A percentile compares a stretch with the other conserved stretches of the same genome.
These are phyloP conservation scores for Populus hybrid DNA, from an alignment of 441 rosid species.

Conservation along the genomic window DNA sequence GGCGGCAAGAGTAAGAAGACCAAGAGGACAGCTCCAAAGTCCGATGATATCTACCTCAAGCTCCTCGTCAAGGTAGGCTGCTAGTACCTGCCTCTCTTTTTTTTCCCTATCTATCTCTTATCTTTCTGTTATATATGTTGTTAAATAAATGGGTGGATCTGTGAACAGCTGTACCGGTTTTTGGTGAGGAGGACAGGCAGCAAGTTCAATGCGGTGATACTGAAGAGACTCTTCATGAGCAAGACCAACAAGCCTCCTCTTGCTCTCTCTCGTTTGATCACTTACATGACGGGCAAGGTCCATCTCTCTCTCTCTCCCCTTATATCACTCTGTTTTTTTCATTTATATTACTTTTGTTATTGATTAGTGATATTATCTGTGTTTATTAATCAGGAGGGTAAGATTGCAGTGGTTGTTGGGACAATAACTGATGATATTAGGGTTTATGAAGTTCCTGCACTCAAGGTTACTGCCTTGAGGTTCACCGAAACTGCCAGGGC, in stretches of 20 bases:
- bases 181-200: conserved; percentile 79
- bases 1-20: conserved; percentile 82
- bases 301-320: not conserved
- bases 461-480: conserved; percentile 78
- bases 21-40: conserved; percentile 67
- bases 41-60: conserved; percentile 69
- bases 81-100: not conserved
- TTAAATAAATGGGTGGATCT: conserved; percentile 3
- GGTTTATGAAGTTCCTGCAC: conserved; percentile 68
- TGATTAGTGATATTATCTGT: not conserved
- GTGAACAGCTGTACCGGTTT: conserved; percentile 68
- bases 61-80: conserved; percentile 60
- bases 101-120: not conserved
- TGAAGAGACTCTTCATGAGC: conserved; percentile 93
- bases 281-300: conserved; percentile 65
- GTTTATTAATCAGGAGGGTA: conserved; percentile 49
- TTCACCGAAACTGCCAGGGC: conserved; percentile 90
- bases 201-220: conserved; percentile 81
- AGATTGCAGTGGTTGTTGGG: conserved; percentile 81
- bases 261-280: conserved; percentile 65
- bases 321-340: not conserved
- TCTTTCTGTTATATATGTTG: not conserved
- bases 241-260: conserved; percentile 83
- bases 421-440: conserved; percentile 77
- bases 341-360: not conserved